Evolutionary conservation across 257 asterid genomes (phyloP).

Genomic region (Jacaranda mimosifolia): DNA sequence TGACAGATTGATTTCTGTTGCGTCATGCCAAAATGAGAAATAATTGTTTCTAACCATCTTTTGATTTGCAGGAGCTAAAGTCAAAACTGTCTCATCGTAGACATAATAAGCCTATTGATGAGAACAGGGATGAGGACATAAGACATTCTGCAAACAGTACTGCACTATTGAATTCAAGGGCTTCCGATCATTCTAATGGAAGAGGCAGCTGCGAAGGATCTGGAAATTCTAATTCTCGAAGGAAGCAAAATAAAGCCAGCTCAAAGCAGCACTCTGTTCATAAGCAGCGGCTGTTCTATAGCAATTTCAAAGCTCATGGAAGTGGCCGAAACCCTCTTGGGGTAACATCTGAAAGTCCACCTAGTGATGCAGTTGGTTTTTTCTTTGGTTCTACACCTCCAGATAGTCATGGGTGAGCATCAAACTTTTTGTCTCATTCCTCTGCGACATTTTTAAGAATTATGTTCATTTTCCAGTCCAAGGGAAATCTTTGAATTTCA

Average conservation of each 20-base stretch:
- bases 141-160: conserved; percentile 51
- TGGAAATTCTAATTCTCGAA: conserved; percentile 60
- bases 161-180: conserved; percentile 52
- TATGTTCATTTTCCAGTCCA: not conserved
- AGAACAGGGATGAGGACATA: conserved; percentile 57
- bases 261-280: conserved; percentile 64
- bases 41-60: conserved; percentile 23
- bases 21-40: conserved; percentile 2
- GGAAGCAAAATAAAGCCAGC: conserved; percentile 68
- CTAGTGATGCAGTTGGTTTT: conserved; percentile 84
- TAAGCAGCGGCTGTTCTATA: conserved; percentile 74
- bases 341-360: conserved; percentile 74
- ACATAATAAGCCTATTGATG: conserved; percentile 47
- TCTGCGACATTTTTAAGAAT: not conserved
- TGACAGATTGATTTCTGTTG: conserved; percentile 31
- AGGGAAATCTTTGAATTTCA: conserved; percentile 18
- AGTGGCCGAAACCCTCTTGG: conserved; percentile 57
- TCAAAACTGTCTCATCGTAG: conserved; percentile 57
- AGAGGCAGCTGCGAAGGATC: conserved; percentile 55
- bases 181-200: conserved; percentile 55
- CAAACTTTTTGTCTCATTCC: conserved; percentile 15
- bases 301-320: conserved; percentile 59
- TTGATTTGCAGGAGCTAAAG: conserved; percentile 71
- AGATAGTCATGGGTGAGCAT: conserved; percentile 76
- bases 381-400: conserved; percentile 95